A percentile compares a stretch with the other conserved stretches of the same genome.
Evolutionary conservation across 2,329 filamentous ascomycete genomes (phyloP).

Genomic region (Emergomyces africanus): DNA sequence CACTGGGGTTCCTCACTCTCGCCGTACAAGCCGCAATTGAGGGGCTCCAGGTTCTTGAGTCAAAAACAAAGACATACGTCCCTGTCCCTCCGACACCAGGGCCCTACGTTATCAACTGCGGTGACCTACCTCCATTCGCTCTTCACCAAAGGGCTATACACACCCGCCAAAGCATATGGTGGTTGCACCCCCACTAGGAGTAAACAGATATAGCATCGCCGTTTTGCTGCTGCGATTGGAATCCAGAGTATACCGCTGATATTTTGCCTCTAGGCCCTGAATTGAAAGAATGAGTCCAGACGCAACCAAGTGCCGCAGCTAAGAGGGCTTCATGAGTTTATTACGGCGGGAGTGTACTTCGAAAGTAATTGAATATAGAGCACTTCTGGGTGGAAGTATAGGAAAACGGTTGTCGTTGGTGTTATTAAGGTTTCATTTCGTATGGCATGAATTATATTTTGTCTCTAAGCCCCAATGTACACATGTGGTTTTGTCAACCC

Average conservation of each 20-base stretch:
- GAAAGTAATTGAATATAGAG: slow-evolving; percentile 13
- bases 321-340: slow-evolving; percentile 10
- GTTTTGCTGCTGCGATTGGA: slow-evolving; percentile 45
- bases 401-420: background rate
- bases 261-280: background rate
- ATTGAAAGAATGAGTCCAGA: slow-evolving; percentile 1
- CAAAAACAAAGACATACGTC: slow-evolving; percentile 32
- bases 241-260: slow-evolving; percentile 28
- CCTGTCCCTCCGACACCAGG: slow-evolving; percentile 32
- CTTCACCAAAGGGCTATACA: slow-evolving; percentile 37
- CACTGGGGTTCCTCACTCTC: slow-evolving; percentile 45
- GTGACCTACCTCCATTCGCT: slow-evolving; percentile 38
- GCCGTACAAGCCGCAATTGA: slow-evolving; percentile 39
- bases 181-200: slow-evolving; percentile 17
- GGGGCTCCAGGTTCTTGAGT: slow-evolving; percentile 41
- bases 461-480: background rate
- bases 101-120: slow-evolving; percentile 40
- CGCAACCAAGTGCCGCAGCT: background rate
- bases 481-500: background rate
- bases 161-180: slow-evolving; percentile 34
- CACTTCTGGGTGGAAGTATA: background rate
- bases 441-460: background rate
- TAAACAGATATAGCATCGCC: slow-evolving; percentile 42
- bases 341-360: slow-evolving; percentile 16
- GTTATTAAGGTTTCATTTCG: background rate